Percentiles rank a stretch among this genome's conserved stretches.
Conservation (phyloP, 352 stramenopile species). For the Globisporangium nunn region DNA sequence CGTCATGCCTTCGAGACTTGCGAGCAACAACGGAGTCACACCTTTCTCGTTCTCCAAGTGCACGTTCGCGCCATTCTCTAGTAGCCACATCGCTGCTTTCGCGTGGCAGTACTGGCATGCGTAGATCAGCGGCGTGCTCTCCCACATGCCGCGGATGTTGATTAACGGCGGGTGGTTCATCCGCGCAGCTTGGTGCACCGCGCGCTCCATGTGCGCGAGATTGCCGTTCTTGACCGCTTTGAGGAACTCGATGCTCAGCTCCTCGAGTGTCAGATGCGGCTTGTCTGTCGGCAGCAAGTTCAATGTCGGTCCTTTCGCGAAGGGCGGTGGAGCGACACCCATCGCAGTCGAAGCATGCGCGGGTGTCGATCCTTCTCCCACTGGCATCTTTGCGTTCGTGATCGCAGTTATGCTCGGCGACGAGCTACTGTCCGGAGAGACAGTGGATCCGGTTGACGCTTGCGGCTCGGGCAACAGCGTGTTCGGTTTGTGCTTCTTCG, state of each 20-base stretch:
- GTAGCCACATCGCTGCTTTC: conserved; percentile 46
- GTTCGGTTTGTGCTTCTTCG: conserved; percentile 28
- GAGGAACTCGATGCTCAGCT: conserved; percentile 52
- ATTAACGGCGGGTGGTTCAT: conserved; percentile 18
- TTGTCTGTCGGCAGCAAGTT: conserved; percentile 5
- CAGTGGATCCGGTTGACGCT: background rate
- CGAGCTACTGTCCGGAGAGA: background rate
- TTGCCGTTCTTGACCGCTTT: conserved; percentile 63
- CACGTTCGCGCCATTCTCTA: conserved; percentile 32
- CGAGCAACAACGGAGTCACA: conserved; percentile 62
- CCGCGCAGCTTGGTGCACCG: conserved; percentile 4
- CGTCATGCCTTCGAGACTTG: conserved; percentile 58
- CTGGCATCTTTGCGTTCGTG: conserved; percentile 2
- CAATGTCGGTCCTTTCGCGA: conserved; percentile 3
- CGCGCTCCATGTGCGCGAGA: conserved; percentile 24
- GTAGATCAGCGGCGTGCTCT: conserved; percentile 76
- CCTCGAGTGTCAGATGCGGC: conserved; percentile 23
- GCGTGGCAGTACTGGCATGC: conserved; percentile 60
- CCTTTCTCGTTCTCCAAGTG: conserved; percentile 57
- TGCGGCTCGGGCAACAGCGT: conserved; percentile 29
- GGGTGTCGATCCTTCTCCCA: background rate
- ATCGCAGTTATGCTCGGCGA: conserved; percentile 7
- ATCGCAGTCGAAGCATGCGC: background rate
- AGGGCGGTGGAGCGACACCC: background rate
- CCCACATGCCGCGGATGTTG: conserved; percentile 77